Evolutionary conservation across 345 rosid species (phyloP).

Genomic region (Pugionium dolabratum): DNA sequence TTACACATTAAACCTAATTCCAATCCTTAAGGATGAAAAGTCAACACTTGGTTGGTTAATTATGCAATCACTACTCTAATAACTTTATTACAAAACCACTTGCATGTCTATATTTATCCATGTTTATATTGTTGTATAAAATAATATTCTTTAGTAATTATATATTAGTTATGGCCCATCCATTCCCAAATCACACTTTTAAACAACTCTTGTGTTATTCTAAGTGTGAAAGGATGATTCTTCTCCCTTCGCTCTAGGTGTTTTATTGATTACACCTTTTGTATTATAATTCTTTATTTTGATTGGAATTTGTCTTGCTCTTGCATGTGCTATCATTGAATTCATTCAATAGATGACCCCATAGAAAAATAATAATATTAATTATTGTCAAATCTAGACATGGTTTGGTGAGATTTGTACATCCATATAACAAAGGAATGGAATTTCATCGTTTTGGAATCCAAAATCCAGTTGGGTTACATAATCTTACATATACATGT

Average conservation of each 20-base stretch:
- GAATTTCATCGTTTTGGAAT: conserved; percentile 9
- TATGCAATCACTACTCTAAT: conserved; percentile 33
- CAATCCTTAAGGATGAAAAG: conserved; percentile 42
- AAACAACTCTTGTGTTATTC: conserved; percentile 31
- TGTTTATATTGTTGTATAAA: conserved; percentile 16
- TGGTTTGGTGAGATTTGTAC: conserved; percentile 36
- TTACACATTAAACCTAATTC: conserved; percentile 30
- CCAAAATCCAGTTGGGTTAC: conserved; percentile 37
- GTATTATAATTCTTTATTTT: conserved; percentile 7
- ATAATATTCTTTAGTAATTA: neutral
- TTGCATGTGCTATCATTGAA: conserved; percentile 37
- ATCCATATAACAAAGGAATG: neutral
- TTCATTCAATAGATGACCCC: conserved; percentile 22
- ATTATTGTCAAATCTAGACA: conserved; percentile 14
- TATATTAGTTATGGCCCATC: conserved; percentile 15
- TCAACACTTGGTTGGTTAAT: conserved; percentile 49
- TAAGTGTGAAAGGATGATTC: conserved; percentile 30
- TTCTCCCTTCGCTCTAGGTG: conserved; percentile 41
- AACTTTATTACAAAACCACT: conserved; percentile 27
- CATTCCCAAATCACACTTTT: conserved; percentile 36
- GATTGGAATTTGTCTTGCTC: conserved; percentile 16
- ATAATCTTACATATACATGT: conserved; percentile 12
- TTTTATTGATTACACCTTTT: conserved; percentile 36
- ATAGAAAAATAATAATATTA: neutral
- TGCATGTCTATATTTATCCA: neutral